These are phyloP conservation scores for Nigrograna mackinnonii DNA, from an alignment of 2,329 filamentous ascomycete species.

Conservation along the genomic window DNA sequence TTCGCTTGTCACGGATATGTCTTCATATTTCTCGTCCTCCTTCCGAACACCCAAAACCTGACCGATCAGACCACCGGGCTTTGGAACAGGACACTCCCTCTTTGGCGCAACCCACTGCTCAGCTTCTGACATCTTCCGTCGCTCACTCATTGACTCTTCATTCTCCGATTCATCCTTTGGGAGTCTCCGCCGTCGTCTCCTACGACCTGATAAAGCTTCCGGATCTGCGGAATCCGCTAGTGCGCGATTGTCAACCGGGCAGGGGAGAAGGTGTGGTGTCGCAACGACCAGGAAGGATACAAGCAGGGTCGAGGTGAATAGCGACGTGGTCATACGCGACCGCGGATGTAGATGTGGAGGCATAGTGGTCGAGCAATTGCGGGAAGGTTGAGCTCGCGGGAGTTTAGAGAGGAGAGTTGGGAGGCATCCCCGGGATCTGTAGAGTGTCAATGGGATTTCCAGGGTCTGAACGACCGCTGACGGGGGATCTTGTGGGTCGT, in stretches of 20 bases:
- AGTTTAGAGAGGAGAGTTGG: conserved; percentile 5
- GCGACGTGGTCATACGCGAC: conserved; percentile 88
- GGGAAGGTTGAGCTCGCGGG: conserved; percentile 16
- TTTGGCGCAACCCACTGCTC: conserved; percentile 34
- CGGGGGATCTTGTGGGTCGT: conserved; percentile 4
- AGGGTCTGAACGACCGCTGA: background rate
- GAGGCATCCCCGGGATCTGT: conserved; percentile 33
- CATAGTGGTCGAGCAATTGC: conserved; percentile 54
- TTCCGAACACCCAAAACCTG: conserved; percentile 72
- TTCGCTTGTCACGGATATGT: conserved; percentile 10
- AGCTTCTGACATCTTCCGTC: conserved; percentile 11
- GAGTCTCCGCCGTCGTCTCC: conserved; percentile 47
- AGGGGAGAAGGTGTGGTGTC: conserved; percentile 87
- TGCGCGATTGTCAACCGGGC: conserved; percentile 75
- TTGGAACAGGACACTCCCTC: conserved; percentile 89
- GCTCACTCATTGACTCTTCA: conserved; percentile 24
- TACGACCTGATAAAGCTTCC: conserved; percentile 22
- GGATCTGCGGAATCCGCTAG: conserved; percentile 68
- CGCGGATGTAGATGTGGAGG: conserved; percentile 87
- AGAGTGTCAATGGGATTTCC: conserved; percentile 16
- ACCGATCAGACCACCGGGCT: conserved; percentile 78
- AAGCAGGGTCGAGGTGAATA: conserved; percentile 91
- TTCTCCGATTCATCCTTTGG: conserved; percentile 25
- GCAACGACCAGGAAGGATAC: conserved; percentile 91
- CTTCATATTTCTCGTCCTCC: conserved; percentile 19